Percentiles rank a stretch among this genome's conserved stretches.
phyloP scores from a whole-genome alignment of 805 yeast genomes.

The Barnettozyma salicaria region DNA sequence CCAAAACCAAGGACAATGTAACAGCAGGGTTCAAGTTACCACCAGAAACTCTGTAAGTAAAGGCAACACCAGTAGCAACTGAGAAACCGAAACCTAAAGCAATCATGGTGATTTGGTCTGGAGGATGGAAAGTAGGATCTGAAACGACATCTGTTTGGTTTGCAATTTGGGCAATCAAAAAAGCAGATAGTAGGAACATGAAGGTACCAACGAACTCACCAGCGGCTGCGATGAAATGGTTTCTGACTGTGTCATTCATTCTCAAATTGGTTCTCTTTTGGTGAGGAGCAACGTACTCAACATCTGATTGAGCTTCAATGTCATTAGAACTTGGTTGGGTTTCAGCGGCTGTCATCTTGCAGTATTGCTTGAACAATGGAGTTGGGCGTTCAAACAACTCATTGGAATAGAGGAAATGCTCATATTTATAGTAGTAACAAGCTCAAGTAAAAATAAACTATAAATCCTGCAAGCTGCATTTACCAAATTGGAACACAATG shows the following conservation, averaged over 20 bases:
- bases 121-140: slow-evolving; percentile 48
- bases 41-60: slow-evolving; percentile 73
- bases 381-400: too few relatives aligned
- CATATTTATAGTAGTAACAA: too few relatives aligned
- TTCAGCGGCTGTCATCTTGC: slow-evolving; percentile 14
- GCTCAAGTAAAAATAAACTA: too few relatives aligned
- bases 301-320: slow-evolving; percentile 35
- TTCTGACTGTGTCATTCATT: slow-evolving; percentile 39
- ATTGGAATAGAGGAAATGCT: too few relatives aligned
- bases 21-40: slow-evolving; percentile 91
- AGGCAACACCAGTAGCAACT: slow-evolving; percentile 65
- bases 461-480: too few relatives aligned
- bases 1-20: slow-evolving; percentile 63
- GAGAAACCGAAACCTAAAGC: slow-evolving; percentile 84
- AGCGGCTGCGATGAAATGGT: slow-evolving; percentile 59
- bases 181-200: slow-evolving; percentile 77
- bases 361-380: not conserved
- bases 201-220: slow-evolving; percentile 89
- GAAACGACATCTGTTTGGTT: slow-evolving; percentile 43
- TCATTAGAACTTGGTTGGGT: slow-evolving; percentile 19
- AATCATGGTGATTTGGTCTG: slow-evolving; percentile 70
- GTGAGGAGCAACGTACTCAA: slow-evolving; percentile 35
- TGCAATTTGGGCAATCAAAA: slow-evolving; percentile 77
- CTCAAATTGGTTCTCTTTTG: slow-evolving; percentile 33
- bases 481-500: too few relatives aligned